phyloP scores from a whole-genome alignment of 345 rosid genomes.

The Punica granatum region DNA sequence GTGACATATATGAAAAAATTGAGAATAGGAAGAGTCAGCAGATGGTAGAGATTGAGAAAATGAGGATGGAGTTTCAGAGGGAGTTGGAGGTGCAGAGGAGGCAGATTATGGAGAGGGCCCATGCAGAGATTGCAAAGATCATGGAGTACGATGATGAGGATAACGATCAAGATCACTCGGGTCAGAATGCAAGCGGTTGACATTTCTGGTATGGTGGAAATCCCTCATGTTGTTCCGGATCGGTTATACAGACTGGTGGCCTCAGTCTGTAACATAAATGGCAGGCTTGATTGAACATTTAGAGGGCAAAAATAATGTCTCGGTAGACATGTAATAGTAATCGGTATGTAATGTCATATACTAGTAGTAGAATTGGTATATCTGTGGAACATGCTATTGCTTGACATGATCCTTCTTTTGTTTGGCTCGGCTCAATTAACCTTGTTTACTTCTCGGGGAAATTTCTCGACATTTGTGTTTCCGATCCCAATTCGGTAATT shows the following conservation, averaged over 20 bases:
- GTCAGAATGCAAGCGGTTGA: slow-evolving; percentile 54
- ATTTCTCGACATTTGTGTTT: too few relatives aligned
- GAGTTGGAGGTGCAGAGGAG: slow-evolving; percentile 87
- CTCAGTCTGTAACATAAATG: not conserved
- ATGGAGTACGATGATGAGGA: slow-evolving; percentile 40
- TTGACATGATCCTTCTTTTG: not conserved
- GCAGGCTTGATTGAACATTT: not conserved
- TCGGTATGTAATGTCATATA: not conserved
- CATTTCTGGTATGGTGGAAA: not conserved
- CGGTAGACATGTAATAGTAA: not conserved
- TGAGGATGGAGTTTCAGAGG: slow-evolving; percentile 86
- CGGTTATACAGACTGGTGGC: not conserved
- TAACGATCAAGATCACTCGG: slow-evolving; percentile 48
- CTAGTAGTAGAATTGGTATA: not conserved
- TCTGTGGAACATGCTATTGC: not conserved
- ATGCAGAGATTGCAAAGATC: slow-evolving; percentile 72
- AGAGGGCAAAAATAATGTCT: not conserved
- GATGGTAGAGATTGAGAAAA: slow-evolving; percentile 83
- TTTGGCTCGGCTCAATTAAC: too few relatives aligned
- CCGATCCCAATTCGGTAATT: too few relatives aligned
- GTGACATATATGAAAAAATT: slow-evolving; percentile 83
- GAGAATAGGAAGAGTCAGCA: slow-evolving; percentile 79
- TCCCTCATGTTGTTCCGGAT: not conserved
- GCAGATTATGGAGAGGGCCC: slow-evolving; percentile 79
- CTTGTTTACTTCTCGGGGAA: too few relatives aligned